Conservation (phyloP, 1,284 basidiomycete species). For the Porphyrellus sp. region DNA sequence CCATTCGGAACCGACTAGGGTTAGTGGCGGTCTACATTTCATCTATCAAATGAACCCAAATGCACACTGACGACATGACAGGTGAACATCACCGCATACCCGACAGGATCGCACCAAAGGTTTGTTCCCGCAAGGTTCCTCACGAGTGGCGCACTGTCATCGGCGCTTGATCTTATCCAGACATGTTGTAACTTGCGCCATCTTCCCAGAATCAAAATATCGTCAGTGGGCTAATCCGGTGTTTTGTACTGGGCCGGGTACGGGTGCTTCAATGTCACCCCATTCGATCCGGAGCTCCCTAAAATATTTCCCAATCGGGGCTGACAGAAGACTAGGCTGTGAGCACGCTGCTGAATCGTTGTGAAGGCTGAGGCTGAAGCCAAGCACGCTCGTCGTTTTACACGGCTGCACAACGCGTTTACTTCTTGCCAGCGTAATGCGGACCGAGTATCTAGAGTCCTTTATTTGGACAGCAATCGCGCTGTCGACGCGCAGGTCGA, state of each 20-base stretch:
- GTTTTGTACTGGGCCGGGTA: slow-evolving; percentile 7
- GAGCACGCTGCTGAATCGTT: neutral
- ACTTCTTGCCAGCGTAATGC: neutral
- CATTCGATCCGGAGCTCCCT: slow-evolving; percentile 2
- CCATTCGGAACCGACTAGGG: neutral
- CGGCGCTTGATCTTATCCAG: slow-evolving; percentile 1
- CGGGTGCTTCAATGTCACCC: slow-evolving; percentile 1
- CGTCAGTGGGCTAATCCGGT: slow-evolving; percentile 1
- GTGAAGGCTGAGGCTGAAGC: too few species aligned
- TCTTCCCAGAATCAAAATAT: slow-evolving; percentile 7
- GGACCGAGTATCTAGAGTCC: neutral
- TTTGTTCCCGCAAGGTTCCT: neutral
- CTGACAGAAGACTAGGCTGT: neutral
- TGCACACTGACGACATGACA: slow-evolving; percentile 12
- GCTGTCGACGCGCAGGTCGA: slow-evolving; percentile 17
- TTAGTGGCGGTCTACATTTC: slow-evolving; percentile 6
- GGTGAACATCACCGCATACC: neutral
- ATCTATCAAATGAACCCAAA: slow-evolving; percentile 5
- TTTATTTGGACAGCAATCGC: slow-evolving; percentile 6
- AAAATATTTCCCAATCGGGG: neutral
- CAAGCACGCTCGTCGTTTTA: neutral
- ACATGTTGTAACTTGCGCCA: neutral
- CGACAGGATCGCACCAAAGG: neutral
- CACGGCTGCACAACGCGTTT: neutral
- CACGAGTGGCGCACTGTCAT: neutral